Conservation (phyloP, 2,329 filamentous ascomycete species). For the Coleophoma eucalyptorum region DNA sequence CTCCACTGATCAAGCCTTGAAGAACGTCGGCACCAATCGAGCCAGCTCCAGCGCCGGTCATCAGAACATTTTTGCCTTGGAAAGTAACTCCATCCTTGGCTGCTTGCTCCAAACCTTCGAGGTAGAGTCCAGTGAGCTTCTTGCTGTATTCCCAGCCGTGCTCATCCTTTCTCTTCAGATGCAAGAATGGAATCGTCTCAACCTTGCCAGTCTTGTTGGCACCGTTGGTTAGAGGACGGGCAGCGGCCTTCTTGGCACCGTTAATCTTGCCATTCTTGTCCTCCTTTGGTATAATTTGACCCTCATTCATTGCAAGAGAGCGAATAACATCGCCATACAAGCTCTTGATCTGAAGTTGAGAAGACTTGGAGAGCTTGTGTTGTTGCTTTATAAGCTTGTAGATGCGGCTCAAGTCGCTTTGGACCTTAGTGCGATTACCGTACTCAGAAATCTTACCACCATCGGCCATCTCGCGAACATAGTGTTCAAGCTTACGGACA, state of each 20-base stretch:
- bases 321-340: slow-evolving; percentile 93
- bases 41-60: slow-evolving; percentile 96
- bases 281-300: slow-evolving; percentile 90
- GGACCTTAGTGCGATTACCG: slow-evolving; percentile 95
- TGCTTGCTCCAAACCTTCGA: slow-evolving; percentile 86
- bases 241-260: slow-evolving; percentile 50
- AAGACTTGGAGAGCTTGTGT: slow-evolving; percentile 94
- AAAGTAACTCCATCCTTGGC: slow-evolving; percentile 86
- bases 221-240: slow-evolving; percentile 40
- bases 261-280: slow-evolving; percentile 54
- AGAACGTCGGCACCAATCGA: slow-evolving; percentile 97
- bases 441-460: slow-evolving; percentile 99
- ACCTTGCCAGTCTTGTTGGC: slow-evolving; percentile 77
- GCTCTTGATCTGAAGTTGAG: slow-evolving; percentile 93
- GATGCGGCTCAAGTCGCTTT: slow-evolving; percentile 89
- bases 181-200: slow-evolving; percentile 96
- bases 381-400: slow-evolving; percentile 99
- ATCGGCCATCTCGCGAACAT: slow-evolving; percentile 97
- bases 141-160: slow-evolving; percentile 99
- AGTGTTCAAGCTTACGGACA: slow-evolving; percentile 96
- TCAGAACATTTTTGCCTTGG: slow-evolving; percentile 91
- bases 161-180: slow-evolving; percentile 89
- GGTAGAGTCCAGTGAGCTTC: slow-evolving; percentile 89
- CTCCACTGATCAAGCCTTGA: slow-evolving; percentile 92
- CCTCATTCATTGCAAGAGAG: slow-evolving; percentile 95